Evolutionary conservation across 2,329 filamentous ascomycete genomes (phyloP), one percentile per base, ranked within the genome.

Genomic region (Mycosphaerella sp.): DNA sequence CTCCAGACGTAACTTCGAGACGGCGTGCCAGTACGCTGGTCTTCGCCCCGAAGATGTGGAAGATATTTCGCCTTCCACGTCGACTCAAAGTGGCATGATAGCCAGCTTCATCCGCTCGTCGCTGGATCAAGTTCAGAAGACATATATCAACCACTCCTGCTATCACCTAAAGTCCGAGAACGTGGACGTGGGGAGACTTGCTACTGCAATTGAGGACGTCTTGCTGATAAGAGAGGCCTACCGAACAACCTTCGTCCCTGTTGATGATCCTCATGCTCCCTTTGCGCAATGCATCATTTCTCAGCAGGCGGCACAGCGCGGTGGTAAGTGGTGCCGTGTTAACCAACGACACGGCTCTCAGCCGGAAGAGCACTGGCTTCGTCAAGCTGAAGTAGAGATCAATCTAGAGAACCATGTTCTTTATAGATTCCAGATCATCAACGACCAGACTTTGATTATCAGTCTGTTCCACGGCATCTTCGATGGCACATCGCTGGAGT

Each of bases 381-480:
- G 40, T 6, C 41, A 47, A 14, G 49, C 41, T 13, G 53, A 55
- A 41, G 34, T 18, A 5, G 25, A 41, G 12, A 55, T 55, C 8
- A 14, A 10, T 6, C 42, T 55, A 3, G 48, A 48, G 12, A 40
- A 42, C 18, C 34, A 44, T n/a, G 32, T 25, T 16, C 39, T 55
- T 10, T 44, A 44, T 21, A 10, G 30, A 4, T 34, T 55, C 16
- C 40, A 36, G 12, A 40, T 44, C 4, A n/a, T 41, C 18, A 14
- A 45, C 4, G n/a, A 30, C 12, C 37, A 36, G 1, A 28, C 42
- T 1, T 50, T 46, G 17, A 35, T 52, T 7, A 30, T 56, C 44
- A 50, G 44, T 10, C 51, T 54, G 6, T 56, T 53, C 44, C 54
- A 56, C 32, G 54, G 51, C 7, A 48, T 56, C 21, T 56, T 56